A percentile compares a stretch with the other conserved stretches of the same genome.
These are phyloP conservation scores for Naganishia cerealis DNA, from an alignment of 1,284 basidiomycete species.

Conservation along the genomic window DNA sequence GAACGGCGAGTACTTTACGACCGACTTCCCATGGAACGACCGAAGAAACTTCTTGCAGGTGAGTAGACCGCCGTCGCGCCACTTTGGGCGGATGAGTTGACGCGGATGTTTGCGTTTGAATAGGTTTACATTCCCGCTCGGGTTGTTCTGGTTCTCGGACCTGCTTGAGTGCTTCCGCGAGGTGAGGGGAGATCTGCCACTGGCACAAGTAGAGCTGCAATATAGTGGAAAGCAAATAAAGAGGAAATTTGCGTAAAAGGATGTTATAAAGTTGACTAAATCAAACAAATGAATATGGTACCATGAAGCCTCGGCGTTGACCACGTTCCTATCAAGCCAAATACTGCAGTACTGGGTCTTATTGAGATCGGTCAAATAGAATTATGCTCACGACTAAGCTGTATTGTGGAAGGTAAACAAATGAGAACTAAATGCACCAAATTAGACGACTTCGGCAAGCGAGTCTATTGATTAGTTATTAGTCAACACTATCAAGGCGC, in stretches of 20 bases:
- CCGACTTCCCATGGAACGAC: slow-evolving; percentile 84
- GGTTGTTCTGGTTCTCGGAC: slow-evolving; percentile 68
- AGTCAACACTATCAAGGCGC: too few species aligned
- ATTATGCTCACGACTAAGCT: too few species aligned
- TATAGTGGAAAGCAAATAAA: background rate
- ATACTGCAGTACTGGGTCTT: too few species aligned
- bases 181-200: background rate
- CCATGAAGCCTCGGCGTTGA: background rate
- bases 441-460: too few species aligned
- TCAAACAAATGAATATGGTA: background rate
- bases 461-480: too few species aligned
- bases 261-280: background rate
- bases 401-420: too few species aligned
- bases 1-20: slow-evolving; percentile 72
- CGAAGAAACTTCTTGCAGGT: slow-evolving; percentile 87
- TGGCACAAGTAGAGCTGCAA: background rate
- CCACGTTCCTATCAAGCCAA: too few species aligned
- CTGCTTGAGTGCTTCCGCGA: background rate
- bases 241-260: background rate
- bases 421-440: too few species aligned
- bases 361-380: too few species aligned
- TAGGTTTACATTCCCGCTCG: slow-evolving; percentile 78
- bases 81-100: background rate
- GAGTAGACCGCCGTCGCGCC: background rate
- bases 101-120: slow-evolving; percentile 2